These are phyloP conservation scores for Effrenium voratum DNA, from an alignment of 73 alveolate species.

Conservation along the genomic window DNA sequence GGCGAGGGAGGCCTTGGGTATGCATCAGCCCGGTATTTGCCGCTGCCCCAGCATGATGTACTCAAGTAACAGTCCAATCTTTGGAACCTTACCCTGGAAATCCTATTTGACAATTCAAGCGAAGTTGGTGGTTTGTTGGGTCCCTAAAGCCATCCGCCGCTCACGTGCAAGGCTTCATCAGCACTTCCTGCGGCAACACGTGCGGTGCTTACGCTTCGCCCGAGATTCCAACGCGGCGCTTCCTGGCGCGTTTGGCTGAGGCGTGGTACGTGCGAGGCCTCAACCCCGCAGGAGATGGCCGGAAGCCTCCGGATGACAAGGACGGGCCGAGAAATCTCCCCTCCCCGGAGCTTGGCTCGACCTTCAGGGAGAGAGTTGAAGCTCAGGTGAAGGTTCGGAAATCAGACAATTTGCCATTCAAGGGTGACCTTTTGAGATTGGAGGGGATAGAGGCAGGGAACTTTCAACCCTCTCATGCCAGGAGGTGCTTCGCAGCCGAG, in stretches of 20 bases:
- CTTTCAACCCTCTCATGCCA: background rate
- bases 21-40: slow-evolving; percentile 51
- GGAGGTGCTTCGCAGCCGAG: slow-evolving; percentile 86
- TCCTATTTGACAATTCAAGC: too few relatives aligned
- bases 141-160: background rate
- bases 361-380: too few relatives aligned
- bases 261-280: slow-evolving; percentile 80
- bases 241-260: background rate
- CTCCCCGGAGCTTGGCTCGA: too few relatives aligned
- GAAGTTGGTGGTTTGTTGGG: too few relatives aligned
- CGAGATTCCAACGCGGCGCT: background rate
- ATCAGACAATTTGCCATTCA: too few relatives aligned
- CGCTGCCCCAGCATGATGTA: background rate
- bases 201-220: background rate
- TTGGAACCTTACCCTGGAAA: background rate
- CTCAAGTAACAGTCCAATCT: background rate
- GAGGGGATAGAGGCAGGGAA: background rate
- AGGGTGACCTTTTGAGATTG: too few relatives aligned
- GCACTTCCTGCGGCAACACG: slow-evolving; percentile 76
- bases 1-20: slow-evolving; percentile 61
- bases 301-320: slow-evolving; percentile 75
- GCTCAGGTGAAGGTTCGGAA: too few relatives aligned
- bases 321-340: background rate
- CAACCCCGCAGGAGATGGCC: slow-evolving; percentile 74
- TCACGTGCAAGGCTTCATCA: slow-evolving; percentile 42